phyloP scores from a whole-genome alignment of 306 rosid species.

The Sicyos edulis region DNA sequence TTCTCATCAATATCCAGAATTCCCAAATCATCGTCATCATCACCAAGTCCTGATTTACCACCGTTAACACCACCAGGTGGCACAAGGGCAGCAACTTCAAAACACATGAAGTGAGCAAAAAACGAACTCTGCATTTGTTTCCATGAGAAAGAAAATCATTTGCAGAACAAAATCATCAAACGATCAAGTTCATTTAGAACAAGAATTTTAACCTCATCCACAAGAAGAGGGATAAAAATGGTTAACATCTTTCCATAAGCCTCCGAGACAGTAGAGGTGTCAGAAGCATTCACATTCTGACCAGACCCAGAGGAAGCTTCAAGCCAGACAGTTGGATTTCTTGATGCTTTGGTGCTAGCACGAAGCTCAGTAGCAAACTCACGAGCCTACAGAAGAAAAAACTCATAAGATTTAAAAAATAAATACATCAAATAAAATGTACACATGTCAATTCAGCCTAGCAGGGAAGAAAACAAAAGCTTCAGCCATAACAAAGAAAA shows the following conservation, averaged over 20 bases:
- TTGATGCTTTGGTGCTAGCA: constrained; percentile 62
- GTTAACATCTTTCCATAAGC: constrained; percentile 86
- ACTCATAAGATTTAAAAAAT: background rate
- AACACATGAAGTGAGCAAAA: constrained; percentile 89
- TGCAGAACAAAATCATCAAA: background rate
- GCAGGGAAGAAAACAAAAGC: background rate
- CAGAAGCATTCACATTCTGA: constrained; percentile 65
- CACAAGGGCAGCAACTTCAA: constrained; percentile 72
- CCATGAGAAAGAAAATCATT: constrained; percentile 22
- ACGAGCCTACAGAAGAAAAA: constrained; percentile 59
- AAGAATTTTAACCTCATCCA: constrained; percentile 71
- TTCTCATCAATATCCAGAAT: constrained; percentile 74
- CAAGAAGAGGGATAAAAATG: constrained; percentile 89
- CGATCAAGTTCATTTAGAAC: constrained; percentile 9
- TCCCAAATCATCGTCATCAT: constrained; percentile 83
- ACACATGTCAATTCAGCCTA: background rate
- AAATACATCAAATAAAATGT: background rate
- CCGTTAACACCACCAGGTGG: constrained; percentile 78
- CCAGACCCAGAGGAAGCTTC: constrained; percentile 62
- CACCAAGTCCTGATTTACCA: constrained; percentile 43
- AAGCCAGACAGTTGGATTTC: constrained; percentile 62
- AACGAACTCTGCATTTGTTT: constrained; percentile 71
- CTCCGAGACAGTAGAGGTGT: constrained; percentile 73
- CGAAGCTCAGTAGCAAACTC: constrained; percentile 97
- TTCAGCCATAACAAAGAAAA: background rate